A percentile compares a stretch with the other conserved stretches of the same genome.
Conservation (phyloP, 352 stramenopile genomes). For the Stramenopiles sp. region DNA sequence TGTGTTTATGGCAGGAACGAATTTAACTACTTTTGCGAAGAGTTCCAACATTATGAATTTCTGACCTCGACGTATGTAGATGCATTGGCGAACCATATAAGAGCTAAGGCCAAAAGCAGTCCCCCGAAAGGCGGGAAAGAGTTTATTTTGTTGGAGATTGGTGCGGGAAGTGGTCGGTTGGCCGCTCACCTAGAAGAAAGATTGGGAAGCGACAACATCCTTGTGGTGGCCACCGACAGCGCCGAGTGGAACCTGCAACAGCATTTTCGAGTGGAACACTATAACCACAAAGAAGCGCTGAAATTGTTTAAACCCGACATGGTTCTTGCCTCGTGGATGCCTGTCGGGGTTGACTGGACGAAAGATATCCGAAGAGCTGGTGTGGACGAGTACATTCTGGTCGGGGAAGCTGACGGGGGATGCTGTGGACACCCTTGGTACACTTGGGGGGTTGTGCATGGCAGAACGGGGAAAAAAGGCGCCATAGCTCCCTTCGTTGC, state of each 20-base stretch:
- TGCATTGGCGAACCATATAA: conserved; percentile 32
- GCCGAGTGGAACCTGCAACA: conserved; percentile 32
- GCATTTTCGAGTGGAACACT: conserved; percentile 30
- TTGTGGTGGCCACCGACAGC: conserved; percentile 37
- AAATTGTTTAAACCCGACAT: conserved; percentile 32
- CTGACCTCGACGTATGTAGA: conserved; percentile 39
- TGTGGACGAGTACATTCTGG: conserved; percentile 47
- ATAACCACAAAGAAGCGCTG: conserved; percentile 28
- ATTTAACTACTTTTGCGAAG: conserved; percentile 42
- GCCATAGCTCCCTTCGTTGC: background rate
- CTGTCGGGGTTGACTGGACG: conserved; percentile 39
- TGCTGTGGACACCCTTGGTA: conserved; percentile 38
- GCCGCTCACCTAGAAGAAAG: conserved; percentile 29
- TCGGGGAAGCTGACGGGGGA: conserved; percentile 41
- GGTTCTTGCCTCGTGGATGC: conserved; percentile 47
- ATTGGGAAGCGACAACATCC: conserved; percentile 20
- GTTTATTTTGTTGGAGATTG: conserved; percentile 38
- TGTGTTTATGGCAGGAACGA: conserved; percentile 31
- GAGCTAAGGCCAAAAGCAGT: conserved; percentile 19
- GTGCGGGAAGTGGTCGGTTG: conserved; percentile 39
- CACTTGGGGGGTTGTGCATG: conserved; percentile 29
- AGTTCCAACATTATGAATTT: conserved; percentile 39
- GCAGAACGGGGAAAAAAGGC: background rate
- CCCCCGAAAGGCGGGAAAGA: background rate
- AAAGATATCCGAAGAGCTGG: conserved; percentile 24